Evolutionary conservation across 164 flowering plant genomes (phyloP).

Genomic region (Vitis riparia): DNA sequence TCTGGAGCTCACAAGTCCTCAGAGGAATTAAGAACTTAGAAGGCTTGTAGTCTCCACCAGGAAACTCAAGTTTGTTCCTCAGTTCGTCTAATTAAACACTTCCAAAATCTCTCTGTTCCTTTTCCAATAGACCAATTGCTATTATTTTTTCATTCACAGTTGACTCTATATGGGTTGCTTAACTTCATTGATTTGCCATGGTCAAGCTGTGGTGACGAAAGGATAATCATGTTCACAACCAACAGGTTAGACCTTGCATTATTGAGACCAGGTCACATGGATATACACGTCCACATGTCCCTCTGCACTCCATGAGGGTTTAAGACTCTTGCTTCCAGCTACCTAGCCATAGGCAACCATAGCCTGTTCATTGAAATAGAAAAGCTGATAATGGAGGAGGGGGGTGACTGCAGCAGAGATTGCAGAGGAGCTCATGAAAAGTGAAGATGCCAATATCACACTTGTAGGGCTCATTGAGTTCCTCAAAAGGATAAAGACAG

Average conservation of each 20-base stretch:
- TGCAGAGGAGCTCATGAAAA: no score
- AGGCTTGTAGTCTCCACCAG: constrained; percentile 1
- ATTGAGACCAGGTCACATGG: constrained; percentile 19
- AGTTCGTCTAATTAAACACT: no score
- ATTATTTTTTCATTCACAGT: not conserved
- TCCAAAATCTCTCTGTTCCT: no score
- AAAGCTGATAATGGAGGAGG: constrained; percentile 5
- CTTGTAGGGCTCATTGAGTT: not conserved
- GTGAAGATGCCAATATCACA: no score
- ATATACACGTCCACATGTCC: constrained; percentile 16
- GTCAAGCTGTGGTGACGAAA: constrained; percentile 32
- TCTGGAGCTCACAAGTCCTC: constrained; percentile 19
- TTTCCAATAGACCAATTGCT: no score
- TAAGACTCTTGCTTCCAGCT: constrained; percentile 20
- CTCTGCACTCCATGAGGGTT: constrained; percentile 20
- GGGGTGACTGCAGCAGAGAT: constrained; percentile 24
- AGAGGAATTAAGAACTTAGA: not conserved
- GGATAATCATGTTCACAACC: constrained; percentile 27
- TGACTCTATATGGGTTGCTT: constrained; percentile 19
- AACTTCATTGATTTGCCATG: constrained; percentile 29
- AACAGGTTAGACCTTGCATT: constrained; percentile 28
- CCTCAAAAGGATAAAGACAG: not conserved
- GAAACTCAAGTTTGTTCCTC: no score
- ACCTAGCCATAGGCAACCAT: constrained; percentile 7
- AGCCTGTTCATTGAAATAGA: not conserved